Evolutionary conservation across 2,329 filamentous ascomycete species (phyloP).

Genomic region (Fusarium marasasianum): DNA sequence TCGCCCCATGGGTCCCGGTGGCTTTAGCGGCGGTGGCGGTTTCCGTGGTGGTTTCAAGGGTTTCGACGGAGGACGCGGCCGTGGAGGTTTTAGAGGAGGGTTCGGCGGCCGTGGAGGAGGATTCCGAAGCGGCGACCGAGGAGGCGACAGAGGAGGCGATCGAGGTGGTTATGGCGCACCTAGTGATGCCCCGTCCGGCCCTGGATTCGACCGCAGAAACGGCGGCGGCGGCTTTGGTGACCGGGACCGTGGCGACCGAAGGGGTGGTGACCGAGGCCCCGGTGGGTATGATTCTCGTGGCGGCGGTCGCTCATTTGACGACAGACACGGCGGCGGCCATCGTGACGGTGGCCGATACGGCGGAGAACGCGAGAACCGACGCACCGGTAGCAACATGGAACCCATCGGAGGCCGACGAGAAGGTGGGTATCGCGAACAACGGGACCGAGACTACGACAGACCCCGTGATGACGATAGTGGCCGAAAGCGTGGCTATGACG

Average conservation of each 20-base stretch:
- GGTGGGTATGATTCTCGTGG: conserved; percentile 67
- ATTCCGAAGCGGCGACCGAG: conserved; percentile 55
- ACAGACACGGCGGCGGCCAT: conserved; percentile 61
- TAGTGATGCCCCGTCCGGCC: conserved; percentile 69
- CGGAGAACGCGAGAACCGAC: conserved; percentile 59
- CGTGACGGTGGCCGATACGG: conserved; percentile 52
- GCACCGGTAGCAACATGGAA: conserved; percentile 83
- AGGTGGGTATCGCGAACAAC: conserved; percentile 61
- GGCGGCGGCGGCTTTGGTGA: conserved; percentile 54
- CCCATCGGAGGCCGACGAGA: conserved; percentile 78
- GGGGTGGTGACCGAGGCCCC: conserved; percentile 58
- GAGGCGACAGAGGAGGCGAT: conserved; percentile 32
- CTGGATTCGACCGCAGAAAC: conserved; percentile 60
- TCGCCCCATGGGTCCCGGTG: conserved; percentile 73
- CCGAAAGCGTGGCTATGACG: conserved; percentile 78
- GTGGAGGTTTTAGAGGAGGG: conserved; percentile 59
- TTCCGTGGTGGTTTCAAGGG: conserved; percentile 59
- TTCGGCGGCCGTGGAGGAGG: conserved; percentile 66
- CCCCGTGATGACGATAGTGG: conserved; percentile 64
- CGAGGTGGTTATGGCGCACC: conserved; percentile 63
- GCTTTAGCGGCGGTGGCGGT: conserved; percentile 66
- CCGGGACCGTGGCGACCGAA: conserved; percentile 49
- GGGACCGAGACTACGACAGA: conserved; percentile 64
- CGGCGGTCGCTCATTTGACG: conserved; percentile 69
- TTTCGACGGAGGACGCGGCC: conserved; percentile 56